Evolutionary conservation across 2,329 filamentous ascomycete genomes (phyloP), one percentile per base, ranked within the genome.

Genomic region (Epichloe gansuensis): DNA sequence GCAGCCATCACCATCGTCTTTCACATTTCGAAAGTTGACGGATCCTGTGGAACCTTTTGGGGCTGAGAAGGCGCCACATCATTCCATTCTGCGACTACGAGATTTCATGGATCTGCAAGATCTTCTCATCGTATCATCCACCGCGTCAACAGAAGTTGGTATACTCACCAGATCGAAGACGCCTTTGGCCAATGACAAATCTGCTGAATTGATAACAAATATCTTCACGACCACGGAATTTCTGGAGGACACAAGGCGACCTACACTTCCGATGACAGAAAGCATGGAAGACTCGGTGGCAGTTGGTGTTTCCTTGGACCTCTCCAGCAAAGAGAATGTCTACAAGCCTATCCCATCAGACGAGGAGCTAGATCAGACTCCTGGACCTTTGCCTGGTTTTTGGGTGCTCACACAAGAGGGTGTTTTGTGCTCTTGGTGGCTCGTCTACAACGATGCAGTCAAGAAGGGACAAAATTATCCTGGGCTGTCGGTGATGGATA

Each of bases 401-500:
- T 85, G 93, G 76, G 77, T 89, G 34, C 73, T 98, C 15, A 97
- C 94, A 55, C 85, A 95, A 58, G 88, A 96, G 62, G 93, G 93
- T 57, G 72, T 95, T 9, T 73, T 98, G 15, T 82, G 81, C 46
- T 78, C 83, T 12, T 98, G 91, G 90, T 96, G 91, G 88, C 71
- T 97, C 44, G 79, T 97, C 21, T 96, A 96, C 69, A 81, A 86
- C 38, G 89, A 94, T 43, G 90, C 91, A 2, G 83, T 98, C 56
- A 81, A 84, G 54, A 75, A 84, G 60, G 83, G 83, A 3, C 81
- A 80, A 6, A 79, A 81, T 0, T 97, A 90, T 65, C 78, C 85
- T 42, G 87, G 86, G 4, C 73, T 96, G 57, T 72, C 76, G 42
- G 72, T 69, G 45, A 72, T 72, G 35, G 71, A 74, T 54, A 67